Percentiles rank a stretch among this genome's conserved stretches.
Evolutionary conservation across 1,284 basidiomycete species (phyloP).

Genomic region (Ustilago loliicola): DNA sequence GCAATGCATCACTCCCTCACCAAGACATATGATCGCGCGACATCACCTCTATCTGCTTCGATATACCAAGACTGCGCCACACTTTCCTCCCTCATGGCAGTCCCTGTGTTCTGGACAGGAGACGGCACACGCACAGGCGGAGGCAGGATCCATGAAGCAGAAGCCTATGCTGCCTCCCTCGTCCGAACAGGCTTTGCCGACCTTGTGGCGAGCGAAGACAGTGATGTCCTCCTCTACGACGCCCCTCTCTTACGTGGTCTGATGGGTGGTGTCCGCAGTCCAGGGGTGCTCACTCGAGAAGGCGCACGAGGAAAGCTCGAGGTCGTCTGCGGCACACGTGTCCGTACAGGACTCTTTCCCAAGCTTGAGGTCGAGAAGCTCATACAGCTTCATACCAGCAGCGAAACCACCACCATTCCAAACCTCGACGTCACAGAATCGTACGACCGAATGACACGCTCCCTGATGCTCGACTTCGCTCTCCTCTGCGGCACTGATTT

Average conservation of each 20-base stretch:
- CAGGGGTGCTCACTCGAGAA: slow-evolving; percentile 15
- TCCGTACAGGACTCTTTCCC: slow-evolving; percentile 51
- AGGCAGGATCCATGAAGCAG: slow-evolving; percentile 67
- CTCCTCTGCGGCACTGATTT: slow-evolving; percentile 69
- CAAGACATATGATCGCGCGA: slow-evolving; percentile 55
- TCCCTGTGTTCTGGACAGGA: slow-evolving; percentile 66
- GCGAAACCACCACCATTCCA: not conserved
- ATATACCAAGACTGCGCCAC: slow-evolving; percentile 59
- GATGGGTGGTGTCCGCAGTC: slow-evolving; percentile 41
- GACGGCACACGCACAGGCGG: slow-evolving; percentile 57
- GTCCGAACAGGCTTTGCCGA: slow-evolving; percentile 65
- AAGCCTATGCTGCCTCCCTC: slow-evolving; percentile 67
- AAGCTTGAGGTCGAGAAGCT: slow-evolving; percentile 26
- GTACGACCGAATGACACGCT: slow-evolving; percentile 40
- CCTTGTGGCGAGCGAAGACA: slow-evolving; percentile 69
- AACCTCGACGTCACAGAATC: not conserved
- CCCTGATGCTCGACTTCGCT: slow-evolving; percentile 64
- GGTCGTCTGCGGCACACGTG: slow-evolving; percentile 54
- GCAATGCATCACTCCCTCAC: slow-evolving; percentile 45
- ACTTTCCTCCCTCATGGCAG: slow-evolving; percentile 57
- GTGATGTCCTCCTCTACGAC: slow-evolving; percentile 69
- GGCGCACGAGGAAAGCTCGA: slow-evolving; percentile 48
- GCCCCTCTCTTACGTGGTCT: slow-evolving; percentile 66
- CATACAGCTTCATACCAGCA: not conserved
- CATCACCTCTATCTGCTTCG: slow-evolving; percentile 42